Percentiles rank a stretch among this genome's conserved stretches.
Conservation (phyloP, 106 monocot species). For the Dioscorea zingiberensis region DNA sequence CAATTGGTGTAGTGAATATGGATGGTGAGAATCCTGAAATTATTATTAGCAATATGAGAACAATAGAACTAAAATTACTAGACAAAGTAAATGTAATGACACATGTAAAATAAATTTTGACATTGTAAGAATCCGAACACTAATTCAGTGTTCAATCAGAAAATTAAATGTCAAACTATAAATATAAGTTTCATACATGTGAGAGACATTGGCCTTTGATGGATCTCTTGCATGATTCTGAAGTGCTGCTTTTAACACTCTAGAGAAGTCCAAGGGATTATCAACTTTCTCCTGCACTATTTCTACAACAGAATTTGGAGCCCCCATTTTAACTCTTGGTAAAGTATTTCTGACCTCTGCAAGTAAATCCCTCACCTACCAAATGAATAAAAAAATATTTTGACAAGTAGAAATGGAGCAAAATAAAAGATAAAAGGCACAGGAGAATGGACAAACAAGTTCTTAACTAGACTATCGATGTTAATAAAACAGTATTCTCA, state of each 20-base stretch:
- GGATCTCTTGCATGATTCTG: constrained; percentile 42
- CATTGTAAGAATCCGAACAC: too few species aligned
- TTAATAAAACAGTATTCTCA: too few species aligned
- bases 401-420: too few species aligned
- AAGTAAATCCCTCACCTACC: constrained; percentile 77
- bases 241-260: constrained; percentile 58
- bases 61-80: too few species aligned
- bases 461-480: too few species aligned
- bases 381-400: not conserved
- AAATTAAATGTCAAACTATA: not conserved
- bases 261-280: constrained; percentile 79
- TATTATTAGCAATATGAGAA: not conserved
- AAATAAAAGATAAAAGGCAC: too few species aligned
- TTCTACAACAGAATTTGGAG: constrained; percentile 44
- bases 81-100: too few species aligned
- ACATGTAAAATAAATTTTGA: too few species aligned
- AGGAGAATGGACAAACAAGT: too few species aligned
- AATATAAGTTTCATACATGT: constrained; percentile 51
- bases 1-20: constrained; percentile 74
- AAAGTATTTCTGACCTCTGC: constrained; percentile 24
- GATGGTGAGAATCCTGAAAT: constrained; percentile 79
- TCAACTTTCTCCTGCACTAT: constrained; percentile 81
- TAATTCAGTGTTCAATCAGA: not conserved
- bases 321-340: constrained; percentile 46
- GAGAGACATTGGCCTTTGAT: constrained; percentile 51